Base-by-base conservation (phyloP, 306 rosid species). In the Quercus cerris region DNA sequence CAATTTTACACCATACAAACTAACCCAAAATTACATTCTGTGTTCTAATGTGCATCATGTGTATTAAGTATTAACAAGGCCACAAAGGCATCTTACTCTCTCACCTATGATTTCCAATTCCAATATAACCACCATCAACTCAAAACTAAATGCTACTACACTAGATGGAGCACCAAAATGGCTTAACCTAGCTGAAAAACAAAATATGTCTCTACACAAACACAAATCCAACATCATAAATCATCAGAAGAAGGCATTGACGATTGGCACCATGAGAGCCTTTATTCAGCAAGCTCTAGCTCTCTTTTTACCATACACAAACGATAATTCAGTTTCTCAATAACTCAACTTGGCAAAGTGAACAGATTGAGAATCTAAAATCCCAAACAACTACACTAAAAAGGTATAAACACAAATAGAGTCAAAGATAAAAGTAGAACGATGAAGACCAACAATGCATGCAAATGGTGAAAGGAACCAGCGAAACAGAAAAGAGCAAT, bases 21-120 rank as follows among this genome's bases (percentile, higher is more conserved):
- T 56, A 31, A 66, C 41, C 25, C 59, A 80, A 64, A 46, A 57
- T 63, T 6, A 79, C 23, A 49, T 79, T 75, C 27, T 49, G 68
- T 59, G 71, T 28, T 11, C 17, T 3, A 6, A 6, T 19, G 14
- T 61, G 27, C 78, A 28, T 63, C 35, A 15, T 68, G n/a, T 14
- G 13, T 28, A 54, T 27, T 41, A 77, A 38, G 46, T 7, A 38
- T 7, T 38, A 38, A 38, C 46, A 38, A 2, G 46, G 46, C 3
- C 46, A 75, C 68, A 76, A 54, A 49, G 41, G 81, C 10, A 63
- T 46, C 35, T 75, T 20, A 61, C 28, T 28, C 44, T 28, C 44
- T 31, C 67, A 66, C 17, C 56, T 54, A 67, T 17, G 70, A 38
- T 30, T 63, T 55, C 25, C 52, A 74, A 57, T 23, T 62, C 54